Conservation (phyloP, 495 filamentous ascomycete species). For the Podospora pseudoanserina region DNA sequence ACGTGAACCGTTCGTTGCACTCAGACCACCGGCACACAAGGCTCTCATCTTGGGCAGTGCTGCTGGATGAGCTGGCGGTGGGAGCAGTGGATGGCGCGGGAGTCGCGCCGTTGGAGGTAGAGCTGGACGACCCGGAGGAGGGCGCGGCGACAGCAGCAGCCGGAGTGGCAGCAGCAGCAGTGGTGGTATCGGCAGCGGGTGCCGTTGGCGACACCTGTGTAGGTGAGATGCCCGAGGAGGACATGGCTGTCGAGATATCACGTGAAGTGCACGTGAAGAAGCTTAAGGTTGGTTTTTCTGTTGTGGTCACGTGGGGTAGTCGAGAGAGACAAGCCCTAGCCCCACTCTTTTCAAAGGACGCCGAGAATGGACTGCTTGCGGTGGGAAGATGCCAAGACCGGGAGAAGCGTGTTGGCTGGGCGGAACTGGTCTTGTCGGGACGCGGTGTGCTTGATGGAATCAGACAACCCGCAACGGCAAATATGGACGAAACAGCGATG, state of each 20-base stretch:
- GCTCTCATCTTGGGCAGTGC: conserved; percentile 51
- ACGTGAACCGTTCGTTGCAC: conserved; percentile 75
- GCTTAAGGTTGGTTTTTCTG: neutral
- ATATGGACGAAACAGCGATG: neutral
- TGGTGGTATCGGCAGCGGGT: conserved; percentile 13
- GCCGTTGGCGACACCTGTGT: conserved; percentile 11
- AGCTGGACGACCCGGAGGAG: conserved; percentile 24
- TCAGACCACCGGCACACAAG: conserved; percentile 82
- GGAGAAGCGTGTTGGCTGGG: neutral
- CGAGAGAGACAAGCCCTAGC: conserved; percentile 17
- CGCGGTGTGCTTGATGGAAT: neutral
- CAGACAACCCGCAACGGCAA: neutral
- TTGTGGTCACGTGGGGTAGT: neutral
- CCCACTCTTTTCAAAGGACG: conserved; percentile 23
- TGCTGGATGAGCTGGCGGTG: conserved; percentile 36
- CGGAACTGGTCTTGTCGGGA: neutral
- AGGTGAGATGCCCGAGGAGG: conserved; percentile 15
- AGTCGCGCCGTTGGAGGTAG: conserved; percentile 42
- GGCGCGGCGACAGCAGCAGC: conserved; percentile 17
- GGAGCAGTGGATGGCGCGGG: conserved; percentile 43
- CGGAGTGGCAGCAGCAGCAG: conserved; percentile 11
- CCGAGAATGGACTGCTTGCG: conserved; percentile 21
- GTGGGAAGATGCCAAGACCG: conserved; percentile 2
- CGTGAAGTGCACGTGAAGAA: conserved; percentile 1
- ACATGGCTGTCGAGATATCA: conserved; percentile 16